Conservation (phyloP, 2,329 filamentous ascomycete genomes). For the Mycosphaerella sp. region DNA sequence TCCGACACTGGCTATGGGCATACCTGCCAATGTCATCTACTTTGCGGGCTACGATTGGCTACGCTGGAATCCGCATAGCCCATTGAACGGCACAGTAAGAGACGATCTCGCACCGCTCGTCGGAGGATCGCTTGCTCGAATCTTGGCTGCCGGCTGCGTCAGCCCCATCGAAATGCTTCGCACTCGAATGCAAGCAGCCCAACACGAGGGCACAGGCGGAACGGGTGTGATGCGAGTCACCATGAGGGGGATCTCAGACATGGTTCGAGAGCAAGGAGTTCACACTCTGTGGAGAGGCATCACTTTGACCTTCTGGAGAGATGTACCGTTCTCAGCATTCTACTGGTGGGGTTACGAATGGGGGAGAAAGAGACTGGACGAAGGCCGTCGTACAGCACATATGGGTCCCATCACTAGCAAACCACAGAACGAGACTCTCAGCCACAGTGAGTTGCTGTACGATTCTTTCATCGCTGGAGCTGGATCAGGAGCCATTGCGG, state of each 20-base stretch:
- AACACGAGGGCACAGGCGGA: slow-evolving; percentile 42
- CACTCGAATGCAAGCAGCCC: slow-evolving; percentile 71
- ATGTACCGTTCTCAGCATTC: slow-evolving; percentile 92
- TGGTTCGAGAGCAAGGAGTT: slow-evolving; percentile 73
- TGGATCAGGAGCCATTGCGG: slow-evolving; percentile 73
- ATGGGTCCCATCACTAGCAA: slow-evolving; percentile 26
- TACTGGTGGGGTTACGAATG: slow-evolving; percentile 99
- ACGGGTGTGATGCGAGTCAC: slow-evolving; percentile 66
- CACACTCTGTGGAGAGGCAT: slow-evolving; percentile 83
- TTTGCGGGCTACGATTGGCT: slow-evolving; percentile 98
- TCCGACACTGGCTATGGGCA: slow-evolving; percentile 89
- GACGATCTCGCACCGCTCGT: slow-evolving; percentile 73
- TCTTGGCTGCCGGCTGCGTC: slow-evolving; percentile 74
- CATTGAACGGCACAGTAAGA: slow-evolving; percentile 54
- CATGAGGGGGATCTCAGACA: slow-evolving; percentile 65
- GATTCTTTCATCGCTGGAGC: slow-evolving; percentile 89
- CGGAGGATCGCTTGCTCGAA: slow-evolving; percentile 70
- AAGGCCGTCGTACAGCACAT: slow-evolving; percentile 51
- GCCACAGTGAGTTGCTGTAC: slow-evolving; percentile 72
- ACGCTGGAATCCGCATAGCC: slow-evolving; percentile 65
- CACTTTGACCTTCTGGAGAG: slow-evolving; percentile 86
- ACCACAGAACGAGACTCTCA: slow-evolving; percentile 23
- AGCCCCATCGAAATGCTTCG: slow-evolving; percentile 90
- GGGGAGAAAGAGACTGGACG: slow-evolving; percentile 64
- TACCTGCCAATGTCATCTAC: slow-evolving; percentile 96